Evolutionary conservation across 257 asterid genomes (phyloP).

Genomic region (Solanum piurae): DNA sequence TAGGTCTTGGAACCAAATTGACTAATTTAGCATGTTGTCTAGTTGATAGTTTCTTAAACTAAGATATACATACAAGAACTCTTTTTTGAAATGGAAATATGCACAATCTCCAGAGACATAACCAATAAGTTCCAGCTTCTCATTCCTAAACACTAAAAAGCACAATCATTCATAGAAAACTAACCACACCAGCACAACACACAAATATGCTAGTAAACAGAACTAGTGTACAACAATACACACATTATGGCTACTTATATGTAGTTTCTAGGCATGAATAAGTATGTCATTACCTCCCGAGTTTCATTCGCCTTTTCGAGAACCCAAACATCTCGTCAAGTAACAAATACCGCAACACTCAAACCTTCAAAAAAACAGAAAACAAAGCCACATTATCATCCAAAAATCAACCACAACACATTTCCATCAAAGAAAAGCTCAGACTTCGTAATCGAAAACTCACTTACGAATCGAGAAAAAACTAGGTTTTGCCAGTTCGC

Average conservation of each 20-base stretch:
- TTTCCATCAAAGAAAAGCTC: not conserved
- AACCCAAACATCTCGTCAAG: slow-evolving; percentile 64
- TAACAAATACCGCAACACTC: slow-evolving; percentile 2
- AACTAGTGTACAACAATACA: not conserved
- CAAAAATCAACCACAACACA: not conserved
- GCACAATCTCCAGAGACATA: not conserved
- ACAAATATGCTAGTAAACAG: not conserved
- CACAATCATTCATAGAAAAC: not conserved
- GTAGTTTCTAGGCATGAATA: not conserved
- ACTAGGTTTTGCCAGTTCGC: not conserved
- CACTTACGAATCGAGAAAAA: not conserved
- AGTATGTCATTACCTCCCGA: slow-evolving; percentile 49
- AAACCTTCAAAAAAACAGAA: slow-evolving; percentile 10
- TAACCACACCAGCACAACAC: not conserved
- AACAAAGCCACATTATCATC: not conserved
- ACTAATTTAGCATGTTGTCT: not conserved
- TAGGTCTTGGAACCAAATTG: not conserved
- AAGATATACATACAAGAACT: not conserved
- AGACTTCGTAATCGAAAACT: not conserved
- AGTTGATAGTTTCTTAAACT: not conserved
- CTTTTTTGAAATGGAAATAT: not conserved
- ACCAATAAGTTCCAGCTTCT: not conserved
- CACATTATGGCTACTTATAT: not conserved
- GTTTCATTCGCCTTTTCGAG: slow-evolving; percentile 71
- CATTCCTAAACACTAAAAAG: not conserved